Base-by-base conservation (phyloP, 306 rosid species). In the Biancaea sappan region DNA sequence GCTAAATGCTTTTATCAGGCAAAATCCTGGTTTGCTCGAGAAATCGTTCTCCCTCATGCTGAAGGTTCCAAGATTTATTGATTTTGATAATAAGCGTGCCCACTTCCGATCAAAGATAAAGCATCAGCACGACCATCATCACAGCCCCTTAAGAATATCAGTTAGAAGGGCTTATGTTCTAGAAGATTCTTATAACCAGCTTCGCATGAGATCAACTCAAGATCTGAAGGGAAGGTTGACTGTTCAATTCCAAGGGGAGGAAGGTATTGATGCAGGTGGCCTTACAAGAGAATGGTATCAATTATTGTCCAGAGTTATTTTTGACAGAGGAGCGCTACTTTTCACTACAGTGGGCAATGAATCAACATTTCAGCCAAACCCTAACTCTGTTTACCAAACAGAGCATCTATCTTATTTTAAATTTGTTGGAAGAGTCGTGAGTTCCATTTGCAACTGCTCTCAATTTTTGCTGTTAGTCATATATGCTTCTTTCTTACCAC, bases 281-380 rank as follows among this genome's bases (percentile, higher is more conserved):
- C 99, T 95, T 74, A 90, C 99, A 35, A 90, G 99, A 87, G 99
- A 95, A 78, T 95, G 99, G 99, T 95, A 95, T 81, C 99, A 92
- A 78, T 77, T 90, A 73, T 77, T 95, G 79, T 95, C 99, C 76
- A 86, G 99, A 74, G 99, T 95, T 81, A 95, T 95, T 73, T 95
- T 95, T 81, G 99, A 95, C 86, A 95, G 86, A 80, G 99, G 99
- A 59, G 98, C 99, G 18, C 86, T 95, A 9, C 93, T 95, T 69
- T 95, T 95, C 69, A 92, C 99, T 18, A 95, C 99, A 0, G 99
- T 95, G 79, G 99, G 99, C 79, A 95, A 95, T 76, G 99, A 92
- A 14, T 90, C 99, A 58, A 95, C 99, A 52, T 95, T 95, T 82
- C 99, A 95, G 81, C 99, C 99, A 13, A 95, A 95, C 75, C 99